A percentile compares a stretch with the other conserved stretches of the same genome.
Evolutionary conservation across 176 grass and related monocot species (phyloP).

Genomic region (Carex kokanica): DNA sequence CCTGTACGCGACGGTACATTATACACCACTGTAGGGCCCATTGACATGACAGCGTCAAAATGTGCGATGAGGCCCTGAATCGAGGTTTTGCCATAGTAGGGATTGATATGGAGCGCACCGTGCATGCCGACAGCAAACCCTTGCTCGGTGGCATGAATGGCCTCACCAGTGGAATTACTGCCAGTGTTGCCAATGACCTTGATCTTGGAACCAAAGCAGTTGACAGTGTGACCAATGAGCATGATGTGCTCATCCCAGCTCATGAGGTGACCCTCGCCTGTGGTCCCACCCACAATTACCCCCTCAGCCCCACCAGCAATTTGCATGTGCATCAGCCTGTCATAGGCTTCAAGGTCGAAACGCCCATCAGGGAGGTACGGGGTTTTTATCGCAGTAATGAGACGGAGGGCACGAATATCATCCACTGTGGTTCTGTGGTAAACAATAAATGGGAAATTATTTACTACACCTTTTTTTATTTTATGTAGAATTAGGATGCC

Average conservation of each 20-base stretch:
- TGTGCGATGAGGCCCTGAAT: conserved; percentile 59
- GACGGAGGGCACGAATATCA: conserved; percentile 58
- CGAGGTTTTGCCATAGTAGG: conserved; percentile 95
- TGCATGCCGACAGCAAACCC: conserved; percentile 98
- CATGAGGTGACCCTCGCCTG: conserved; percentile 95
- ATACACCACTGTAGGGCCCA: conserved; percentile 91
- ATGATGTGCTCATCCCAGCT: conserved; percentile 99
- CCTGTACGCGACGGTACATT: conserved; percentile 80
- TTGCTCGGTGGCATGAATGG: conserved; percentile 85
- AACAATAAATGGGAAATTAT: conserved; percentile 12
- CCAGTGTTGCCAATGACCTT: conserved; percentile 95
- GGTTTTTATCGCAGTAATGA: conserved; percentile 85
- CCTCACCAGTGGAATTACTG: conserved; percentile 92
- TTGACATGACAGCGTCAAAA: conserved; percentile 74
- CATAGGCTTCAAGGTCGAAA: conserved; percentile 98
- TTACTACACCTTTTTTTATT: background rate
- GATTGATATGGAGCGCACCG: conserved; percentile 94
- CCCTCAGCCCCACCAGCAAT: conserved; percentile 68
- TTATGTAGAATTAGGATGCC: background rate
- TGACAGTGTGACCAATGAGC: conserved; percentile 92
- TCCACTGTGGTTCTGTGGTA: conserved; percentile 56
- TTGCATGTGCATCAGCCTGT: conserved; percentile 69
- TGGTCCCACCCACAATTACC: conserved; percentile 89
- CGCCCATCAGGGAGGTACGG: conserved; percentile 95
- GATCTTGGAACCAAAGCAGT: conserved; percentile 87